phyloP scores from a whole-genome alignment of 2,329 filamentous ascomycete genomes.

The Colletotrichum sp. region DNA sequence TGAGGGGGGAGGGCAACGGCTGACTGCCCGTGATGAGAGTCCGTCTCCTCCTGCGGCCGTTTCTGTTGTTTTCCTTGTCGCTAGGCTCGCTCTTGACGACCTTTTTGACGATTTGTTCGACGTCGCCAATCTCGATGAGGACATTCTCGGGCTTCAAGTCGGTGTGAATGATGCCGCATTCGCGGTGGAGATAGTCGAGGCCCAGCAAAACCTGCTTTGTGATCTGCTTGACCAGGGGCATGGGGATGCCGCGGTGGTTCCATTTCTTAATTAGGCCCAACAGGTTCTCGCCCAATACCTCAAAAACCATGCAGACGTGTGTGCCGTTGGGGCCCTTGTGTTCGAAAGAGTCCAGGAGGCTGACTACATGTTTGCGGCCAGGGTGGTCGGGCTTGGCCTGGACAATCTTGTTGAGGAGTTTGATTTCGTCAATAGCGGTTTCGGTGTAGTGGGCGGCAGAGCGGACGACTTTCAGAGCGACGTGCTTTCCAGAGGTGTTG shows the following conservation, averaged over 20 bases:
- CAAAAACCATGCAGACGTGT: conserved; percentile 99
- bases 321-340: conserved; percentile 96
- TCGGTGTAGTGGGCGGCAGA: conserved; percentile 99
- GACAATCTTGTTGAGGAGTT: conserved; percentile 95
- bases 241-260: conserved; percentile 97
- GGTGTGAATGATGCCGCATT: conserved; percentile 99
- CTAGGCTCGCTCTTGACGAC: conserved; percentile 82
- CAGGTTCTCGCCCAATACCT: conserved; percentile 94
- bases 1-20: conserved; percentile 91
- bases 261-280: conserved; percentile 96
- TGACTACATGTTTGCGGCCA: conserved; percentile 93
- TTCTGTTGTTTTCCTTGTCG: conserved; percentile 88
- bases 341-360: conserved; percentile 94
- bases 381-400: conserved; percentile 94
- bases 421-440: conserved; percentile 98
- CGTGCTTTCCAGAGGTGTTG: conserved; percentile 88
- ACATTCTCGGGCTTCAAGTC: conserved; percentile 98
- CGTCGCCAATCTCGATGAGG: conserved; percentile 97
- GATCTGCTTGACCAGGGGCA: conserved; percentile 97
- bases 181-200: conserved; percentile 93
- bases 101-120: conserved; percentile 97
- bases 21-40: conserved; percentile 98
- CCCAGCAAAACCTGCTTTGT: conserved; percentile 97
- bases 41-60: conserved; percentile 85
- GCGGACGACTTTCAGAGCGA: conserved; percentile 96